Evolutionary conservation across 2,329 filamentous ascomycete genomes (phyloP).

Genomic region (Scedosporium dehoogii): DNA sequence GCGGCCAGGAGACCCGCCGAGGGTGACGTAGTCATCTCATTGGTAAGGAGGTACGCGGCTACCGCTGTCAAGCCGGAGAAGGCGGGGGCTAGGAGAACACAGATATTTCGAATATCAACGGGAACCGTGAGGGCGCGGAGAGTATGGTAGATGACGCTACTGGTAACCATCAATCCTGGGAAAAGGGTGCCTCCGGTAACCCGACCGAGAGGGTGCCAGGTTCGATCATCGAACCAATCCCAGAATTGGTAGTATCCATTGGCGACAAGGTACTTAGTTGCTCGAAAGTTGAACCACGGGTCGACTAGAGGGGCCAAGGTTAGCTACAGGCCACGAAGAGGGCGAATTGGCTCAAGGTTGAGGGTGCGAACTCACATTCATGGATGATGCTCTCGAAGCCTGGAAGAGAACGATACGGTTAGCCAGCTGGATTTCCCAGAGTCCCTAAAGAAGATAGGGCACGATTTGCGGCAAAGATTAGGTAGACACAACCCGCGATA

Average conservation of each 20-base stretch:
- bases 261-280: conserved; percentile 92
- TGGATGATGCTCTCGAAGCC: conserved; percentile 99
- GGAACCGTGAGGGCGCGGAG: conserved; percentile 83
- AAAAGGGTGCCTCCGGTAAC: conserved; percentile 99
- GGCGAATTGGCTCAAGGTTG: conserved; percentile 7
- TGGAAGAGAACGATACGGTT: conserved; percentile 26
- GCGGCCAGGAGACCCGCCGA: conserved; percentile 93
- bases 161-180: conserved; percentile 97
- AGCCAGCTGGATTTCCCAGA: conserved; percentile 12
- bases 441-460: not conserved
- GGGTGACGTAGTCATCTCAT: conserved; percentile 92
- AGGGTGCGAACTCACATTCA: conserved; percentile 64
- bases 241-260: conserved; percentile 98
- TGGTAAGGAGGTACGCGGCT: conserved; percentile 88
- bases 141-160: conserved; percentile 89
- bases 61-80: conserved; percentile 92
- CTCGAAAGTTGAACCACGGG: conserved; percentile 99
- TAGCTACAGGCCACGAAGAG: conserved; percentile 6
- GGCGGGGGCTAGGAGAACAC: conserved; percentile 86
- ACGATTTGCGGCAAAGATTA: not conserved
- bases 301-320: conserved; percentile 56
- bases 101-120: conserved; percentile 97
- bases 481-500: not conserved
- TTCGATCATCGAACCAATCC: conserved; percentile 99
- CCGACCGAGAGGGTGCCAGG: conserved; percentile 97